These are phyloP conservation scores for Citrus medica DNA, from an alignment of 345 rosid species.

Conservation along the genomic window DNA sequence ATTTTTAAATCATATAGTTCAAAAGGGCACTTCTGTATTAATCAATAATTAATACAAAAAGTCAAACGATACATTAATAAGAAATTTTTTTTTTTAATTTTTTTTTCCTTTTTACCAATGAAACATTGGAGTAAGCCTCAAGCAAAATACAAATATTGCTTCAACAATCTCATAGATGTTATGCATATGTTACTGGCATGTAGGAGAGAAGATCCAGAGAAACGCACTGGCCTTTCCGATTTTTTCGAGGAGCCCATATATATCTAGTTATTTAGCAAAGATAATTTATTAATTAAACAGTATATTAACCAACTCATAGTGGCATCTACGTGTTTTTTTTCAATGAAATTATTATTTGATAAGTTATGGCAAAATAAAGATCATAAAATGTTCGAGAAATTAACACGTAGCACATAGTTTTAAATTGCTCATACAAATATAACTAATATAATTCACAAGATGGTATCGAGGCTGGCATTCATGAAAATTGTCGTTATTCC, in stretches of 20 bases:
- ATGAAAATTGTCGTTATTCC: too few species aligned
- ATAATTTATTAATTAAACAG: neutral
- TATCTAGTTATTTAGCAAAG: neutral
- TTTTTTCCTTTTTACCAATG: neutral
- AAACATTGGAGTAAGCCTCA: neutral
- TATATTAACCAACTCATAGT: neutral
- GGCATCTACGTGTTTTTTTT: too few species aligned
- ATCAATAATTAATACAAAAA: neutral
- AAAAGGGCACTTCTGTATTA: neutral
- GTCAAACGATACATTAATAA: neutral
- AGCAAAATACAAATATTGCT: neutral
- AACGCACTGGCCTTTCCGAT: neutral
- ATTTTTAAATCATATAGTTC: neutral
- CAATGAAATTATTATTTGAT: neutral
- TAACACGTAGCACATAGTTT: too few species aligned
- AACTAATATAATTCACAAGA: too few species aligned
- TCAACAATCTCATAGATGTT: neutral
- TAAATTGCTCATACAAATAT: too few species aligned
- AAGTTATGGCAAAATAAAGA: too few species aligned
- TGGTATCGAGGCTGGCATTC: too few species aligned
- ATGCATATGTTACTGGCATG: neutral
- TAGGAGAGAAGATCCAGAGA: neutral
- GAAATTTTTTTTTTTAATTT: neutral
- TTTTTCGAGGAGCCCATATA: neutral
- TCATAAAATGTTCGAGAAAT: neutral